Evolutionary conservation across 2,329 filamentous ascomycete species (phyloP), one percentile per base, ranked within the genome.

Genomic region (Neonectria faginata): DNA sequence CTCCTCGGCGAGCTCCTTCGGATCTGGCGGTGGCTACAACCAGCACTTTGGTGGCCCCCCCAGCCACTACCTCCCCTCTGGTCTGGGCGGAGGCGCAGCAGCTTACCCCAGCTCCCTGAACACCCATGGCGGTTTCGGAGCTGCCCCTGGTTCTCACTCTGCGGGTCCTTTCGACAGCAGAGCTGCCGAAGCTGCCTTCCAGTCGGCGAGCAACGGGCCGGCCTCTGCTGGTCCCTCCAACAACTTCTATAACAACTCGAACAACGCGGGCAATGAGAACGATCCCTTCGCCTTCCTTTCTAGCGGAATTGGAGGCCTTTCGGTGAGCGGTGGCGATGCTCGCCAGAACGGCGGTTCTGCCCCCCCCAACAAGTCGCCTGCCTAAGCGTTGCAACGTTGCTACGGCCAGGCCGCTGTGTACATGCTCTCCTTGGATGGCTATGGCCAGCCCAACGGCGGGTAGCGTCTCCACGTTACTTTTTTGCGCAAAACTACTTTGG

Each of bases 181-280:
- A 67, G 92, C 93, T 67, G 93, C 95, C 16, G 95, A 98, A 82
- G 94, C 94, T 65, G 95, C 96, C 27, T 99, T 99, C 84, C 92
- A 93, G 77, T 92, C 92, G 44, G 94, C 93, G 42, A 91, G 91
- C 72, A 95, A 96, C 72, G 92, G 92, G 60, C 91, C 91, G 20
- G 89, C 90, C 16, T 92, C 92, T 48, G 91, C 90, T 65, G 92
- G 91, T 44, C 89, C 91, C 36, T 89, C 91, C 45, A 79, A 79
- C 81, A 81, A 81, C 71, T 82, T 80, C 57, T 82, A 82, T 66
- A 76, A 73, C 67, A 77, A 68, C 74, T 89, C 88, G 76, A 92
- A 91, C 74, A 91, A 91, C 76, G 83, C 79, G 67, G 84, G 89
- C 72, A 83, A 82, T 60, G 90, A 92, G 75, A 90, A 84, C 71